Conservation (phyloP, 352 stramenopile genomes). For the Globisporangium echinulatum region DNA sequence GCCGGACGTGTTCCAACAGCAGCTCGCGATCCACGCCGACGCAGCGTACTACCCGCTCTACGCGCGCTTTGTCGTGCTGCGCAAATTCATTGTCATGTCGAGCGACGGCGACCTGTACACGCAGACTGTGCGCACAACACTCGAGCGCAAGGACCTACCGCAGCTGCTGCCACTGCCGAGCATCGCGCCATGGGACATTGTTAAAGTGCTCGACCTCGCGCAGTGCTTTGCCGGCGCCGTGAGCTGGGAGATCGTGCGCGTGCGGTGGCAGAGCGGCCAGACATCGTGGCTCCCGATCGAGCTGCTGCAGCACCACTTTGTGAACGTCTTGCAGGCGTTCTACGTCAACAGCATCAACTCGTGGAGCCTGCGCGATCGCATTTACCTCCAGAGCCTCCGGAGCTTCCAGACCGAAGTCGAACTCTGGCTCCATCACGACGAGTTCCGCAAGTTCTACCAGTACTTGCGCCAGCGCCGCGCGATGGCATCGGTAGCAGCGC, state of each 20-base stretch:
- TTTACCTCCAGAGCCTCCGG: constrained; percentile 29
- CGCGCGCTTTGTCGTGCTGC: constrained; percentile 44
- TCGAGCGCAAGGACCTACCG: constrained; percentile 37
- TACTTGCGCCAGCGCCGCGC: constrained; percentile 23
- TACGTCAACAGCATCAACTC: constrained; percentile 78
- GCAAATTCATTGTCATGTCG: constrained; percentile 75
- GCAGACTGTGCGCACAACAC: constrained; percentile 25
- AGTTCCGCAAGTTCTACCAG: constrained; percentile 62
- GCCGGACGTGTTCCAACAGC: constrained; percentile 34
- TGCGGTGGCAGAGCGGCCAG: constrained; percentile 59
- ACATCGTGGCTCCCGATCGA: constrained; percentile 66
- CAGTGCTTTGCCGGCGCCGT: constrained; percentile 41
- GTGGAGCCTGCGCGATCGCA: constrained; percentile 46
- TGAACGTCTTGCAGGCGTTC: constrained; percentile 58
- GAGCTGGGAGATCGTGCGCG: constrained; percentile 60
- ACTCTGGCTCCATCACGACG: constrained; percentile 61
- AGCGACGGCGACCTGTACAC: constrained; percentile 59
- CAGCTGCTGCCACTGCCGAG: constrained; percentile 48
- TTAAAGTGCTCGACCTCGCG: constrained; percentile 69
- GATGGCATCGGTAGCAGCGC: not conserved
- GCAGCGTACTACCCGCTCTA: constrained; percentile 39
- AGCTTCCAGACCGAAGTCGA: constrained; percentile 57
- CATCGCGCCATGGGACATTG: constrained; percentile 40
- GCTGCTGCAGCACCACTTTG: constrained; percentile 33
- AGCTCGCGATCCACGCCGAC: constrained; percentile 49